Evolutionary conservation across 2,329 filamentous ascomycete species (phyloP), one percentile per base, ranked within the genome.

Genomic region (Diaporthe longicolla): DNA sequence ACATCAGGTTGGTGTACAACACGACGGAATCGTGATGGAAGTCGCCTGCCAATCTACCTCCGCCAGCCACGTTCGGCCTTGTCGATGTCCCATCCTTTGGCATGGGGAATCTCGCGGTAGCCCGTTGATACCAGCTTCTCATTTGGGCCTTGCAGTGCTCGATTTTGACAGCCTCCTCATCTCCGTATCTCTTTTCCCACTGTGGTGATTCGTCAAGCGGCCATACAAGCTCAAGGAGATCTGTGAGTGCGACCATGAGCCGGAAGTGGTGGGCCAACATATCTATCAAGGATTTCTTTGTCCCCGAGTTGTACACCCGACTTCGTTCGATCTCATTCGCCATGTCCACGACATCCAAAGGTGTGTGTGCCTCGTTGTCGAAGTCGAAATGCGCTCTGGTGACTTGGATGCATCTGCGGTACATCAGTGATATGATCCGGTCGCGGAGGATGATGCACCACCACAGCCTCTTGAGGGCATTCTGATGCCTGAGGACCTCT

Each of bases 1-100:
- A 87, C 77, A 87, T 85, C 76, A 88, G 77, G 55, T 86, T 86
- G 5, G 84, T 85, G 77, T 87, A 87, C 48, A 86, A 72, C 13
- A 85, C 83, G 15, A 85, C 81, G 0, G 85, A 85, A 71, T 86
- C 83, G 71, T 85, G 82, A 29, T 82, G 79, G 58, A 78, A 82
- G 71, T 82, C 81, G 37, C 78, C 81, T 37, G 76, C 77, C 10
- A 48, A 29, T 11, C 21, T 43, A 40, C 21, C 17, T 5, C 35
- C 17, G 19, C 4, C 54, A 32, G 77, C 74, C 29, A 77, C 76
- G 52, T 71, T 77, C 77, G 76, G 78, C 70, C 78, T 79, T 17
- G 78, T 78, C n/a, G 77, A 78, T 24, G 74, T 77, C 5, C 79
- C 79, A 8, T 82, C 81, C 6, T 82, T 82, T 61, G 83, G 84